Base-by-base conservation (phyloP, 2,329 filamentous ascomycete species). In the Pseudogymnoascus sp. region DNA sequence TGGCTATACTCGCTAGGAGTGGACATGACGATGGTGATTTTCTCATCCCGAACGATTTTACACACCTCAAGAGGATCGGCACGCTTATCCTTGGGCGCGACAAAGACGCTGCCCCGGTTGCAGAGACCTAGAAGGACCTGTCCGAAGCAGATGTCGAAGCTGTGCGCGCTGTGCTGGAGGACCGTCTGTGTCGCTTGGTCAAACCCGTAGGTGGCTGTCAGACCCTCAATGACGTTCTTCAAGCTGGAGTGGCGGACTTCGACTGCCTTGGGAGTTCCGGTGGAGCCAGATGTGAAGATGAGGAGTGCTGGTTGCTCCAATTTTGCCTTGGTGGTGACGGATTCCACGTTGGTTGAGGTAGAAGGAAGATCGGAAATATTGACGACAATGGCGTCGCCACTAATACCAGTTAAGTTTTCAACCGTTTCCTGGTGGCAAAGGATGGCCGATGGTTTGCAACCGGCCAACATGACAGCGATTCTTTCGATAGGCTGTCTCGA, bases 1-100 rank as follows among this genome's bases (percentile, higher is more conserved):
- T 11, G 23, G 6, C 30, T 19, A 25, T 69, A 69, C 42, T 69
- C 68, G 23, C 67, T 64, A 8, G 69, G 68, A 9, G 67, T 69
- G 2, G 64, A 67, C 2, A 22, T 52, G 1, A 68, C 67, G 22
- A 64, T 60, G 0, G 69, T 68, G 16, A 69, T 64, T 5, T 60
- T 25, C 11, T 67, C 39, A 11, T 36, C 25, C 5, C n/a, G 8
- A 12, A 70, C 64, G 9, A 69, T 38, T 38, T 38, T 38, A n/a
- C 35, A 38, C 14, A 38, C 5, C 35, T 38, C 35, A 14, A n/a
- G 14, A 38, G 35, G 35, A 38, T n/a, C 35, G 1, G 12, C 35
- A n/a, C 35, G 35, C 35, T 38, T 38, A 38, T 38, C 35, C 35
- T 38, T 38, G 35, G 35, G 35, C 35, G 35, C 35, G 12, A 38